phyloP scores from a whole-genome alignment of 2,329 filamentous ascomycete species.

The Alternaria novae-zelandiae region DNA sequence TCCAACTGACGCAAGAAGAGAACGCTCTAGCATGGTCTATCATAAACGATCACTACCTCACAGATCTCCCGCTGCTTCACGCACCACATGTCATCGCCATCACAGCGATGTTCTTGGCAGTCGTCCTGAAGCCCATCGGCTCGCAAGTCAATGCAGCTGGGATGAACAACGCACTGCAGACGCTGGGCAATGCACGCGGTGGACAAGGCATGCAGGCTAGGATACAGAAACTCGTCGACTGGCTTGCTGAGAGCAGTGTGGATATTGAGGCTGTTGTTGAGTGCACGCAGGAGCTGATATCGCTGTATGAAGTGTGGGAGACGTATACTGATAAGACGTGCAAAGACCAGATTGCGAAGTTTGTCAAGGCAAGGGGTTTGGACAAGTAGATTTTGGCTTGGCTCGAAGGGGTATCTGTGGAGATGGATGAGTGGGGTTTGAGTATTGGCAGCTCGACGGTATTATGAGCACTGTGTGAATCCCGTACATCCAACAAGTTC shows the following conservation, averaged over 20 bases:
- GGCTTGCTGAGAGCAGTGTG: conserved; percentile 84
- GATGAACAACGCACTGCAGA: conserved; percentile 48
- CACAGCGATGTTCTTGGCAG: conserved; percentile 80
- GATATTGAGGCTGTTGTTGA: conserved; percentile 86
- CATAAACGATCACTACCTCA: conserved; percentile 92
- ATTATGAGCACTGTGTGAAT: background rate
- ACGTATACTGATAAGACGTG: conserved; percentile 68
- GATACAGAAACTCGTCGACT: conserved; percentile 73
- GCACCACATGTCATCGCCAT: conserved; percentile 89
- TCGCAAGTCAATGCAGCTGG: conserved; percentile 53
- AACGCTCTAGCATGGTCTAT: conserved; percentile 77
- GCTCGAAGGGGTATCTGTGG: conserved; percentile 2
- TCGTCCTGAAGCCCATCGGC: conserved; percentile 76
- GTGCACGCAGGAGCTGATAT: conserved; percentile 89
- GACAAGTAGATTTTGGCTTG: conserved; percentile 56
- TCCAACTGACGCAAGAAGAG: conserved; percentile 79
- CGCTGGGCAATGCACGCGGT: conserved; percentile 40
- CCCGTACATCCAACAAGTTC: background rate
- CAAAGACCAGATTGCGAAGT: conserved; percentile 67
- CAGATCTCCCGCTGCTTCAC: conserved; percentile 84
- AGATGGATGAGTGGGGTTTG: background rate
- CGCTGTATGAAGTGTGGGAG: conserved; percentile 81
- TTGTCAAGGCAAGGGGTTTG: conserved; percentile 65
- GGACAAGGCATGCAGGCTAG: conserved; percentile 56
- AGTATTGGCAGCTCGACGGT: background rate